Percentiles rank a stretch among this genome's conserved stretches.
phyloP scores from a whole-genome alignment of 352 stramenopile genomes.

The Phytophthora vignae region DNA sequence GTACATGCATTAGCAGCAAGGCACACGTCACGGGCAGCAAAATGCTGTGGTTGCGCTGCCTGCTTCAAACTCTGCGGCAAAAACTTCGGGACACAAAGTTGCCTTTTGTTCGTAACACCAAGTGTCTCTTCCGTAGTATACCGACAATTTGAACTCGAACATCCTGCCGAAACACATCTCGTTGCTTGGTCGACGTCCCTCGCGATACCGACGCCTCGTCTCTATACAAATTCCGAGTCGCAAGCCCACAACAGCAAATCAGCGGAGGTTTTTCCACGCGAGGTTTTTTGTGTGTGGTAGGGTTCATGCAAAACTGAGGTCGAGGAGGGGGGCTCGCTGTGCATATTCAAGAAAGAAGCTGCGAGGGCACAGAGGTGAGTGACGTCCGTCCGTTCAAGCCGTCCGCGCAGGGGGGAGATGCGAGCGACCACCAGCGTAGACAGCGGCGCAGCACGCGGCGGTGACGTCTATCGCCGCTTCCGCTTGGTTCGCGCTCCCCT shows the following conservation, averaged over 20 bases:
- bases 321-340: conserved; percentile 20
- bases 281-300: conserved; percentile 28
- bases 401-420: neutral
- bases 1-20: neutral
- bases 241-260: conserved; percentile 36
- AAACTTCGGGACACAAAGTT: neutral
- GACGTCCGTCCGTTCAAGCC: neutral
- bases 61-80: neutral
- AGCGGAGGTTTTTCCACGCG: conserved; percentile 27
- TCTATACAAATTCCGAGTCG: conserved; percentile 11
- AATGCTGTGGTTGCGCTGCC: neutral
- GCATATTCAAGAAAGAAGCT: conserved; percentile 45
- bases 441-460: neutral
- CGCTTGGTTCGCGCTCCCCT: neutral
- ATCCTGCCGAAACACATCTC: neutral
- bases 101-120: conserved; percentile 1
- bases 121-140: neutral
- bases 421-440: neutral
- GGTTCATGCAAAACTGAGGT: conserved; percentile 16
- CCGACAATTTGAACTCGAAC: neutral
- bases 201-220: conserved; percentile 6
- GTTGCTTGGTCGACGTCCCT: conserved; percentile 3
- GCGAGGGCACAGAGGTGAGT: conserved; percentile 36
- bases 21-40: neutral
- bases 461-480: neutral